Base-by-base conservation (phyloP, 306 rosid species). In the Cyclanthera cordifolia region DNA sequence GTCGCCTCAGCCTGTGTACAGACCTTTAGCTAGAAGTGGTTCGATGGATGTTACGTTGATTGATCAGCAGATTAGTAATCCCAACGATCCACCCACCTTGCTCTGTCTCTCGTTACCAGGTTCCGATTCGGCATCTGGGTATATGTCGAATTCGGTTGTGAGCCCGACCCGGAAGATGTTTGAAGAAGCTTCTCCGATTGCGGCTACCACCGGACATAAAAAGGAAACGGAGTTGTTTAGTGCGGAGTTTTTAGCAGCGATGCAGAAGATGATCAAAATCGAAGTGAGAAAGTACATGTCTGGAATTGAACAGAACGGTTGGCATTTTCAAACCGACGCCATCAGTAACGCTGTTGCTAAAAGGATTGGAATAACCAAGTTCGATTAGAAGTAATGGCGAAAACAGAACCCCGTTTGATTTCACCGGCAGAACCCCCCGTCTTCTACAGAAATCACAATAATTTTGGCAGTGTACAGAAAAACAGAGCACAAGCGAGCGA, bases 201-300 rank as follows among this genome's bases (percentile, higher is more conserved):
- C n/a, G n/a, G n/a, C 53, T 27, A 63, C 48, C 37, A 50, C 46
- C 20, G 16, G 37, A 2, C 46, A 46, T 2, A 20, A 19, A 3
- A 64, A 23, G 19, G 70, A 72, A 57, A 8, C 16, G 17, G 76
- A 74, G 79, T 80, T 83, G 6, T 86, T 84, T 59, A 86, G 81
- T 58, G 60, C 76, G 0, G 97, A 90, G 76, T 88, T 86, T 20
- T 39, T 88, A 80, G 69, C 73, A 8, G 84, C 79, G 77, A 86
- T 90, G 89, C 95, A 86, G 73, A 95, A 88, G 73, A 88, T 90
- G 97, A 74, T 90, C 16, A 79, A 88, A 51, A 85, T 76, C 66
- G 97, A 90, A 76, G 95, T 90, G 81, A 81, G 82, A 69, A 83
- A 59, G 64, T 90, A 86, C 73, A 88, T 90, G 97, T 75, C 85